Evolutionary conservation across 352 stramenopile genomes (phyloP), one percentile per base, ranked within the genome.

Genomic region (Globisporangium nodosum): DNA sequence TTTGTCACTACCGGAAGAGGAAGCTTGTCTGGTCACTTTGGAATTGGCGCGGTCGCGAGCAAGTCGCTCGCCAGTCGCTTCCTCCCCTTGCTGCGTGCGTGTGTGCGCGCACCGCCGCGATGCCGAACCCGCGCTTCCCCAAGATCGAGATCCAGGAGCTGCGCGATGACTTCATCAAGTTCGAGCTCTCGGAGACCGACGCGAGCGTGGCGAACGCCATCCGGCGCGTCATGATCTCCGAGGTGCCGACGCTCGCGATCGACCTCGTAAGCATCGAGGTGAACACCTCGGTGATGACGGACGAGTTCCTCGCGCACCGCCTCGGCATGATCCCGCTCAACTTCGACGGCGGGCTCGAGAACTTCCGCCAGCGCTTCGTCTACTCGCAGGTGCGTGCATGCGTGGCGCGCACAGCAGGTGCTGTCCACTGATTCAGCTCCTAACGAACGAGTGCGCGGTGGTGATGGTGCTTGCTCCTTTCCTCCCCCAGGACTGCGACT

Each of bases 231-330:
- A 98, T 99, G 90, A 98, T 98, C 74, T 85, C 89, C 9, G 94
- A 98, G 73, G 96, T 99, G 31, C 96, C 97, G 20, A 99, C 96
- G n/a, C 72, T 99, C 53, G 94, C 94, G 16, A 99, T 99, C 71
- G 97, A 99, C 73, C 81, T 99, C n/a, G 97, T 99, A 47, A 97
- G 92, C 69, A 97, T 99, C 71, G 80, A 97, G 70, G 85, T 98
- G 61, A 99, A 99, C 85, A 97, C 94, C 31, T 97, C 90, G 27
- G 94, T 98, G 35, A 88, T 99, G 70, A 98, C 98, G 60, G 97
- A 99, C 81, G 97, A 99, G 79, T 99, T 99, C 68, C 85, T 99
- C 63, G 96, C 96, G 24, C 97, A 99, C 76, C 85, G 97, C 6
- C 72, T 99, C 53, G 97, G 97, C 46, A 90, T 99, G 68, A 98